Conservation (phyloP, 805 yeast genomes). For the Starmerella gropengiesseri region DNA sequence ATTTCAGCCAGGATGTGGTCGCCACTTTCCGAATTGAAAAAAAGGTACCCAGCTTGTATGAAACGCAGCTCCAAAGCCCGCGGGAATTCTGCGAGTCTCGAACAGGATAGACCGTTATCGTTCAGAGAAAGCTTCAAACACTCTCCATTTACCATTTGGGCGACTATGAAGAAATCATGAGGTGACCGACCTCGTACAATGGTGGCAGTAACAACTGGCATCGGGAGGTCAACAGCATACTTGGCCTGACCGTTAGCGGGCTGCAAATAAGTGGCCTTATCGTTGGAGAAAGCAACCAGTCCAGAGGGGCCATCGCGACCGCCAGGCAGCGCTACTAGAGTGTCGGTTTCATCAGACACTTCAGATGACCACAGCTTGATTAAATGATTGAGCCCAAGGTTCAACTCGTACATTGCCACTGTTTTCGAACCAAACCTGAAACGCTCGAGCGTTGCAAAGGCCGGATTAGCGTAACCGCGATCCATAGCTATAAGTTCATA, state of each 20-base stretch:
- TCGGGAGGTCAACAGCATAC: not conserved
- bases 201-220: slow-evolving; percentile 42
- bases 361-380: slow-evolving; percentile 40
- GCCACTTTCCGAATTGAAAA: slow-evolving; percentile 51
- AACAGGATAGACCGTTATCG: slow-evolving; percentile 28
- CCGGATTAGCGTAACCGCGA: slow-evolving; percentile 70
- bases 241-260: slow-evolving; percentile 12
- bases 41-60: slow-evolving; percentile 65
- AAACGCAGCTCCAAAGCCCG: slow-evolving; percentile 37
- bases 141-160: slow-evolving; percentile 68
- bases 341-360: slow-evolving; percentile 36
- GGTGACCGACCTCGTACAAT: slow-evolving; percentile 26
- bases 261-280: slow-evolving; percentile 38
- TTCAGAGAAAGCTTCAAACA: slow-evolving; percentile 50
- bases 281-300: slow-evolving; percentile 50
- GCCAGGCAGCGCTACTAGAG: slow-evolving; percentile 60
- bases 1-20: slow-evolving; percentile 68
- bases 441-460: slow-evolving; percentile 69
- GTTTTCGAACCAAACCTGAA: slow-evolving; percentile 33
- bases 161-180: slow-evolving; percentile 48
- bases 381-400: slow-evolving; percentile 73
- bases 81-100: slow-evolving; percentile 21
- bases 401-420: slow-evolving; percentile 67
- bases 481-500: slow-evolving; percentile 51
- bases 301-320: slow-evolving; percentile 64